Base-by-base conservation (phyloP, 495 filamentous ascomycete species). In the Barbatosphaeria neglecta region DNA sequence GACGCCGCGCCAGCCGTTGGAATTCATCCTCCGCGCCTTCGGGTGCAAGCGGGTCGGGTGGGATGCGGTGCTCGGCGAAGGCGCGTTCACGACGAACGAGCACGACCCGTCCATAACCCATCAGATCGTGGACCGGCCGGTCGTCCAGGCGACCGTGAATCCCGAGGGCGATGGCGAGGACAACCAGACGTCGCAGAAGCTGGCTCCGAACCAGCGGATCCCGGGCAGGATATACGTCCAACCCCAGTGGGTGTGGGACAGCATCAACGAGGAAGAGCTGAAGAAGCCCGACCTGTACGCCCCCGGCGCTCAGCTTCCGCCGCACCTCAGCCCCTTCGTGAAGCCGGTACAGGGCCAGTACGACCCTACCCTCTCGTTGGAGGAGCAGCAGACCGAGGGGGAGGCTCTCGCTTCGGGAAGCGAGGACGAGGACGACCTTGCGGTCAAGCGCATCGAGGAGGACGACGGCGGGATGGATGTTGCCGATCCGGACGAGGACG, bases 231-330 rank as follows among this genome's bases (percentile, higher is more conserved):
- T 82, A 39, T 97, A 97, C 53, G 64, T 98, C 41, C 92, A 98
- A 66, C 92, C 92, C 18, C 92, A 98, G 60, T 98, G 94, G 88
- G 77, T 98, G 13, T 98, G 92, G 92, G 92, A 98, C 52, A 87
- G 84, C 58, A 67, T 96, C 53, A 98, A 98, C 63, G 81, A 85
- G 22, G 86, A 86, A 35, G 86, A 86, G 62, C 67, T 98, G 31
- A 82, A 96, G 51, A 74, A 84, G 31, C 81, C 90, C 11, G 87
- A 95, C 60, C 69, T 92, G 2, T 98, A 98, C 51, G 86, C 80
- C 3, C 90, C 93, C 4, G 93, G 92, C 17, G 84, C 88, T 13
- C 79, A 82, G 48, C 72, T 98, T 25, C 92, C 92, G 15, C 89
- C 92, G 4, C 92, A 98, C 74, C 63, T 98, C 47, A 96, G 90